These are phyloP conservation scores for Cafeteria roenbergensis DNA, from an alignment of 108 stramenopile genomes.

Conservation along the genomic window DNA sequence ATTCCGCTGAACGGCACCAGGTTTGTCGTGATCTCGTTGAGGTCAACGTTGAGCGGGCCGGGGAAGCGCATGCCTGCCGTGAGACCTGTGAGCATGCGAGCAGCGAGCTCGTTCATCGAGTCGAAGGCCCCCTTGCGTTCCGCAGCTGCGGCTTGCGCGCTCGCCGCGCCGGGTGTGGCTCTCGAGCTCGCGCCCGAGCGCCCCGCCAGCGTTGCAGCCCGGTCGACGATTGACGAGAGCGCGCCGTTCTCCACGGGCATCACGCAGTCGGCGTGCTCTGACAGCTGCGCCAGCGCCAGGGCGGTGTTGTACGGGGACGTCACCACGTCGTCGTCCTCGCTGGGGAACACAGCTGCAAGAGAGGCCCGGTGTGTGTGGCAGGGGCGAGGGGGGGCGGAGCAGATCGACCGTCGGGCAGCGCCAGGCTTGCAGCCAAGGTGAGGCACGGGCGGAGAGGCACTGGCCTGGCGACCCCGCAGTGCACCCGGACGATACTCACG, in stretches of 20 bases:
- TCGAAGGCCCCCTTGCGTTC: conserved; percentile 33
- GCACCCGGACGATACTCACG: no score
- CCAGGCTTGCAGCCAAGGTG: no score
- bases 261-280: conserved; percentile 46
- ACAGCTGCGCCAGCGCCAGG: conserved; percentile 37
- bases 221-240: conserved; percentile 1
- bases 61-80: conserved; percentile 41
- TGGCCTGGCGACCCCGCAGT: no score
- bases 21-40: conserved; percentile 55
- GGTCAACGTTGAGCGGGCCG: conserved; percentile 51
- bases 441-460: no score
- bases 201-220: neutral
- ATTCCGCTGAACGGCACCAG: conserved; percentile 49
- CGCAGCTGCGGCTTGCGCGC: neutral
- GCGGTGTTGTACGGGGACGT: conserved; percentile 53
- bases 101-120: conserved; percentile 44
- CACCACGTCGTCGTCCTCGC: conserved; percentile 48
- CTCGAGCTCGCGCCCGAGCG: neutral
- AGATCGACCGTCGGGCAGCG: no score
- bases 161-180: neutral
- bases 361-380: no score
- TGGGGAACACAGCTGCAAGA: neutral
- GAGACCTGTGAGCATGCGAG: conserved; percentile 39
- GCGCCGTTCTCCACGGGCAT: conserved; percentile 47
- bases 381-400: no score